phyloP scores from a whole-genome alignment of 108 stramenopile genomes.

The Discostella pseudostelligera region DNA sequence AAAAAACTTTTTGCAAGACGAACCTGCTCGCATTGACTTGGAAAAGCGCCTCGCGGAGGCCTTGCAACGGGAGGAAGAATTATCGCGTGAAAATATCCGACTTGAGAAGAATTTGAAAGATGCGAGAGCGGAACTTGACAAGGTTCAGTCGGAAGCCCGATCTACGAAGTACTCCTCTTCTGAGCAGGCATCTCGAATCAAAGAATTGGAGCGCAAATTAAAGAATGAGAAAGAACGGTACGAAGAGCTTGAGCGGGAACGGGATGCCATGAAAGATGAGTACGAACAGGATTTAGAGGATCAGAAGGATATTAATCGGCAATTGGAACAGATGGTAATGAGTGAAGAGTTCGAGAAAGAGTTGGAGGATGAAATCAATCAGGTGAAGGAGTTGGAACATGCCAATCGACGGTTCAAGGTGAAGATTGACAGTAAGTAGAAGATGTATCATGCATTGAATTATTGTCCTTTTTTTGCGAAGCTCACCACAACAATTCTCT shows the following conservation, averaged over 20 bases:
- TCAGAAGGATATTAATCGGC: slow-evolving; percentile 48
- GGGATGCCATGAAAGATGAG: slow-evolving; percentile 44
- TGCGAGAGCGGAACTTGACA: slow-evolving; percentile 29
- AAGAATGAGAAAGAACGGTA: slow-evolving; percentile 27
- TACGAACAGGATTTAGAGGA: slow-evolving; percentile 48
- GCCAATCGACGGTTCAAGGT: slow-evolving; percentile 47
- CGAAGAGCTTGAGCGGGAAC: slow-evolving; percentile 37
- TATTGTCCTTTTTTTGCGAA: neutral
- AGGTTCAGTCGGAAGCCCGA: slow-evolving; percentile 26
- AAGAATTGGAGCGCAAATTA: slow-evolving; percentile 40
- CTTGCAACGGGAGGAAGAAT: slow-evolving; percentile 31
- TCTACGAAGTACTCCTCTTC: slow-evolving; percentile 30
- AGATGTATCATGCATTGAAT: neutral
- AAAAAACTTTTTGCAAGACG: too few species aligned
- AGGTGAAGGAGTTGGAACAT: slow-evolving; percentile 47
- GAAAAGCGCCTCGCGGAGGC: slow-evolving; percentile 29
- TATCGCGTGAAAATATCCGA: slow-evolving; percentile 26
- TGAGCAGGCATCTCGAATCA: slow-evolving; percentile 30
- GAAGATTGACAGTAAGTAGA: slow-evolving; percentile 36
- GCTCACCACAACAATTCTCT: too few species aligned
- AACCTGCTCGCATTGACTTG: slow-evolving; percentile 15
- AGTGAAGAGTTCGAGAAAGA: slow-evolving; percentile 50
- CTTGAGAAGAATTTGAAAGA: slow-evolving; percentile 27
- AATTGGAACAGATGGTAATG: slow-evolving; percentile 51
- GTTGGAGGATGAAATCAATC: slow-evolving; percentile 46